Evolutionary conservation across 1,284 basidiomycete species (phyloP), one percentile per base, ranked within the genome.

Genomic region (Psilocybe mexicana): DNA sequence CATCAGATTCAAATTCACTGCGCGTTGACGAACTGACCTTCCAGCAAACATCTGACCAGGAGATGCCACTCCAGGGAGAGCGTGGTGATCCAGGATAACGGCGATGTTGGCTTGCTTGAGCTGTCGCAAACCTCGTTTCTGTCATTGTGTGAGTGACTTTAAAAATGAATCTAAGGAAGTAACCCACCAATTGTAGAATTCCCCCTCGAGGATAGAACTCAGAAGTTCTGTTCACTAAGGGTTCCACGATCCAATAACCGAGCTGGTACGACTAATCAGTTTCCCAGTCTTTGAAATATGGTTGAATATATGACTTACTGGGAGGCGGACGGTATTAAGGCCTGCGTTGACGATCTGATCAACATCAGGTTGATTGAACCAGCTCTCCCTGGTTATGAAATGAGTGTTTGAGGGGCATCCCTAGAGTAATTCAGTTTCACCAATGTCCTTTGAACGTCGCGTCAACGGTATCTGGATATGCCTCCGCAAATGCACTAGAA

Each of bases 161-260:
- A 49, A 10, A 33, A 28, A 23, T 11, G 43, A 6, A 5, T 43
- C 26, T 14, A 40, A 54, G 43, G 14, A 5, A 24, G 33, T 6
- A 35, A 54, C 80, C 50, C 57, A 88, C 89, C 35, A 92, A 76
- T 57, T 86, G 79, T 6, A 68, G 58, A 42, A 92, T 77, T 26
- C 90, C 90, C 18, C 90, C 90, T 38, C 82, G 79, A 12, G 89
- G 85, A 65, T 81, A 92, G 46, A 77, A 80, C 66, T 92, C 90
- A 1, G 72, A 77, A 0, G 69, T 67, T 3, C 85, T 78, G 66
- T 90, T 68, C 0, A 92, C 90, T 6, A 92, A 74, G 6, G 75
- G 76, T 68, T 92, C 90, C 12, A 92, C 73, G 46, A 92, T 86
- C 90, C 90, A 93, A 67, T 87, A 93, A 0, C 90, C 90, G 25